These are phyloP conservation scores for Phalaenopsis hybrid DNA, from an alignment of 116 monocot species.

Conservation along the genomic window DNA sequence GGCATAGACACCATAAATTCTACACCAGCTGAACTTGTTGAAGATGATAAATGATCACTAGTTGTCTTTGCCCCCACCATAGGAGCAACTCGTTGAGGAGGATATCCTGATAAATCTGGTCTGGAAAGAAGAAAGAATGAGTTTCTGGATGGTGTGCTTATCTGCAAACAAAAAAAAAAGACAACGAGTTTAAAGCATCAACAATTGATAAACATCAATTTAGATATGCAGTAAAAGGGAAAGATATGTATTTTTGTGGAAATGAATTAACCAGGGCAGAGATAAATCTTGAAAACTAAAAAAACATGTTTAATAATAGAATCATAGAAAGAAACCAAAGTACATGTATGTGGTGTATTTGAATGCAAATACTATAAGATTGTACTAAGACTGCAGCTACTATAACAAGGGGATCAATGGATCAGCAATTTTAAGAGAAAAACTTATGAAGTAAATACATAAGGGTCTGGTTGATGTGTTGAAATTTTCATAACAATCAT, in stretches of 20 bases:
- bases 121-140: constrained; percentile 49
- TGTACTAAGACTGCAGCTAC: not conserved
- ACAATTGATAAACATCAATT: not conserved
- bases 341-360: not conserved
- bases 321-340: not conserved
- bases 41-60: constrained; percentile 9
- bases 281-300: not conserved
- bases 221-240: not conserved
- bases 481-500: not conserved
- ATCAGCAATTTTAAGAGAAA: not conserved
- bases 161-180: constrained; percentile 24
- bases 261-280: not conserved
- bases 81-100: constrained; percentile 43
- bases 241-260: not conserved
- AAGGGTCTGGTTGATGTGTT: not conserved
- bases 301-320: not conserved
- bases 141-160: constrained; percentile 27
- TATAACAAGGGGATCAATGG: not conserved
- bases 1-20: constrained; percentile 10
- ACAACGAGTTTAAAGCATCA: not conserved
- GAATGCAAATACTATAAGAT: not conserved
- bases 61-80: not conserved
- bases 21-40: constrained; percentile 12
- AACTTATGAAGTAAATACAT: not conserved
- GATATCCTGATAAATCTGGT: constrained; percentile 39